Evolutionary conservation across 306 rosid species (phyloP).

Genomic region (barrel medic (Medicago truncatula)): DNA sequence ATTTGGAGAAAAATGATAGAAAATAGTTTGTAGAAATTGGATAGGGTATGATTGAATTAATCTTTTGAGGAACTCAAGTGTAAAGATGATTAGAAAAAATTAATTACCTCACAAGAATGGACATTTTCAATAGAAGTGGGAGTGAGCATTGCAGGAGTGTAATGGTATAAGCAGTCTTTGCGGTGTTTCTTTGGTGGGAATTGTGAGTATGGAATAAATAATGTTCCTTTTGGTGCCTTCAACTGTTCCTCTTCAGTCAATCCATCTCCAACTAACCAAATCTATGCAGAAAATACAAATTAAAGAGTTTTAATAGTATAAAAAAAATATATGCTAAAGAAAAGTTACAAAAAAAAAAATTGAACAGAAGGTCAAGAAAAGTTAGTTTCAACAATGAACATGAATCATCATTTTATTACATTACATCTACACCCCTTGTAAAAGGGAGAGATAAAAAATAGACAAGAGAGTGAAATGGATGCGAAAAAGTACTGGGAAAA

Average conservation of each 20-base stretch:
- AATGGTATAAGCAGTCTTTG: slow-evolving; percentile 69
- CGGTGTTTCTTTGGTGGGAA: slow-evolving; percentile 71
- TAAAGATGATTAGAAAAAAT: neutral
- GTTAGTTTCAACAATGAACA: neutral
- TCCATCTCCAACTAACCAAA: slow-evolving; percentile 81
- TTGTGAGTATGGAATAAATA: slow-evolving; percentile 78
- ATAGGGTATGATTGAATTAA: too few species aligned
- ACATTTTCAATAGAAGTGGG: slow-evolving; percentile 64
- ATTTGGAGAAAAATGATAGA: too few species aligned
- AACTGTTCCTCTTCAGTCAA: slow-evolving; percentile 59
- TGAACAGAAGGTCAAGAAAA: too few species aligned
- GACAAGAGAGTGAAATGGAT: neutral
- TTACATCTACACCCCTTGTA: too few species aligned
- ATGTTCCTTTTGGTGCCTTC: slow-evolving; percentile 74
- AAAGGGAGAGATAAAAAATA: too few species aligned
- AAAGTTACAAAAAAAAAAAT: too few species aligned
- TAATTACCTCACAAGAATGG: slow-evolving; percentile 77
- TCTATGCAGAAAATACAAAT: slow-evolving; percentile 23
- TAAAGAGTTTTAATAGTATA: neutral
- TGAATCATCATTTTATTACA: neutral
- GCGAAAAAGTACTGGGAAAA: too few species aligned
- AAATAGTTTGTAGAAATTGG: neutral
- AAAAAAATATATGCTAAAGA: too few species aligned
- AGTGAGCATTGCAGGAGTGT: slow-evolving; percentile 66
- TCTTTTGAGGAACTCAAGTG: neutral